A percentile compares a stretch with the other conserved stretches of the same genome.
phyloP scores from a whole-genome alignment of 164 flowering plant genomes.

The Umbilicus rupestris region DNA sequence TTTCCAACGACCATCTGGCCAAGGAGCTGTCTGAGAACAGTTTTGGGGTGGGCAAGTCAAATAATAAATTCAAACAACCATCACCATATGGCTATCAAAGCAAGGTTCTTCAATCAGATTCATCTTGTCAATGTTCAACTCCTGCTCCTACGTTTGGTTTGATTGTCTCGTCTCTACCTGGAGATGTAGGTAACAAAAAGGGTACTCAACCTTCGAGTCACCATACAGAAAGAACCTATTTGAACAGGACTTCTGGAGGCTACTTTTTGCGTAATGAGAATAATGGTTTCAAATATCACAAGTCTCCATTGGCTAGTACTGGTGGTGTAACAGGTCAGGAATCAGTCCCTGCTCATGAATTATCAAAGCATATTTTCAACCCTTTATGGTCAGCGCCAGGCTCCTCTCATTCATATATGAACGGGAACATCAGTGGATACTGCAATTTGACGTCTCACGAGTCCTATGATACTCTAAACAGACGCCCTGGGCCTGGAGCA shows the following conservation, averaged over 20 bases:
- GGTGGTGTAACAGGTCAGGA: conserved; percentile 15
- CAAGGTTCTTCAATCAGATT: conserved; percentile 16
- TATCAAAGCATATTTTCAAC: conserved; percentile 8
- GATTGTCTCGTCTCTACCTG: conserved; percentile 19
- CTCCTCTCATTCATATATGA: conserved; percentile 12
- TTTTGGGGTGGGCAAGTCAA: conserved; percentile 15
- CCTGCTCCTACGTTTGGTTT: conserved; percentile 15
- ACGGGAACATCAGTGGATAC: conserved; percentile 9
- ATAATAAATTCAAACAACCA: conserved; percentile 12
- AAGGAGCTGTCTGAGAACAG: conserved; percentile 20
- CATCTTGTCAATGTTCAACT: conserved; percentile 15
- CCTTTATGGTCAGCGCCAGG: conserved; percentile 9
- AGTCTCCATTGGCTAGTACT: conserved; percentile 13
- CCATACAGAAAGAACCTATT: conserved; percentile 14
- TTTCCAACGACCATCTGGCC: conserved; percentile 17
- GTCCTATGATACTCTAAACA: conserved; percentile 15
- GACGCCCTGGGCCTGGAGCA: conserved; percentile 12
- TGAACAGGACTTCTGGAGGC: conserved; percentile 20
- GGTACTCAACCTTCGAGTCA: conserved; percentile 14
- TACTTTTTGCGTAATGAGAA: conserved; percentile 11
- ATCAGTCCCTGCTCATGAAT: not conserved
- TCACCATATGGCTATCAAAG: conserved; percentile 19
- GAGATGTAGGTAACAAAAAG: conserved; percentile 13
- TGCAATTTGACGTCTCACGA: conserved; percentile 13
- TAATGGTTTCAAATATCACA: conserved; percentile 16